A percentile compares a stretch with the other conserved stretches of the same genome.
phyloP scores from a whole-genome alignment of 129 eudicot species.

The Cynara cardunculus region DNA sequence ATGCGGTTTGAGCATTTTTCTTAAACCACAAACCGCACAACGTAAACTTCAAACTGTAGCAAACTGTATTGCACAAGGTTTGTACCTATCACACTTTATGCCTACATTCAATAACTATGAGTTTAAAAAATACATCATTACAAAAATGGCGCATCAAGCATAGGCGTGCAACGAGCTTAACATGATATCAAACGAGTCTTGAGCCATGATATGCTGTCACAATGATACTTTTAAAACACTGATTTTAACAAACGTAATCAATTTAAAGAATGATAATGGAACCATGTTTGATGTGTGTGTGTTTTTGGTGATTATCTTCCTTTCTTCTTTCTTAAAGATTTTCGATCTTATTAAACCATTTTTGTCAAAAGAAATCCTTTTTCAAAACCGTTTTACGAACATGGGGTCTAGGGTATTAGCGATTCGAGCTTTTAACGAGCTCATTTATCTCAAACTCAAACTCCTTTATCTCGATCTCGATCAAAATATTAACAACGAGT shows the following conservation, averaged over 20 bases:
- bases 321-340: background rate
- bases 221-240: background rate
- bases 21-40: no score
- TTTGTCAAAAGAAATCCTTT: background rate
- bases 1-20: no score
- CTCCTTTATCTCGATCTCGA: background rate
- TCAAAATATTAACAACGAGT: no score
- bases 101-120: no score
- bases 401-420: background rate
- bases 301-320: background rate
- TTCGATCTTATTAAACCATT: background rate
- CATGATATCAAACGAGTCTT: background rate
- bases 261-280: background rate
- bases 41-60: no score
- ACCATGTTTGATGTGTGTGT: background rate
- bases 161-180: background rate
- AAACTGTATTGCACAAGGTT: no score
- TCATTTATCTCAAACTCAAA: background rate
- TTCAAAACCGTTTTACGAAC: background rate
- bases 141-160: background rate
- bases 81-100: no score
- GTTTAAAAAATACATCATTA: no score
- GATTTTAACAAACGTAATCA: background rate
- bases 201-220: no score
- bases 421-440: background rate